Base-by-base conservation (phyloP, 371 early-diverging fungal genomes). In the Entomophthora muscae region DNA sequence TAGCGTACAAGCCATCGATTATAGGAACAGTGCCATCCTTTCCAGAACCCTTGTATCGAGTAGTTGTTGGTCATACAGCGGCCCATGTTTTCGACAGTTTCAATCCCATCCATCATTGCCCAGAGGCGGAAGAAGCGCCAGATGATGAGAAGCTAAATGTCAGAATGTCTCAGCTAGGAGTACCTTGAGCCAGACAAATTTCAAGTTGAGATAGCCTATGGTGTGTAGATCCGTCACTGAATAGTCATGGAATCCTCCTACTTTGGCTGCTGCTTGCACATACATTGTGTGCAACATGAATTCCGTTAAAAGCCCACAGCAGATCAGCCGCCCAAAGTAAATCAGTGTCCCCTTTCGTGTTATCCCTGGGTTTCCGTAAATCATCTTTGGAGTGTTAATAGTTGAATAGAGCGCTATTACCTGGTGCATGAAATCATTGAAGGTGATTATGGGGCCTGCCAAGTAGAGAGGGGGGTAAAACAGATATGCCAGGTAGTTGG, bases 401-500 rank as follows among this genome's bases (percentile, higher is more conserved):
- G 29, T 3, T 1, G 33, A 53, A 57, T 54, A 52, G 10, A 63
- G 1, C 1, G 57, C 29, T n/a, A n/a, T 63, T 76, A 86, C 87
- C 76, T 94, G 95, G 33, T 84, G 79, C 1, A 87, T 69, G 70
- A 90, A 95, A 65, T 89, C 84, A 72, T 95, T 95, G 73, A 83
- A 97, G 0, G 93, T 85, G 65, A 95, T 84, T 58, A 97, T 93
- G 5, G 98, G 98, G 0, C 98, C 98, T 28, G 95, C 92, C 32
- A 95, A 71, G 64, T 88, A 93, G 32, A 97, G 76, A 0, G 98
- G 98, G 0, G 86, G 81, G 65, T 97, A 97, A 10, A 91, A 66
- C 12, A 86, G 67, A 70, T 91, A 95, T 0, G 84, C 76, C 62
- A 89, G 70, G 67, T 88, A 96, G 66, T 86, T 75, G 54, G 73